Base-by-base conservation (phyloP, 2,329 filamentous ascomycete species). In the Fusarium sp. region DNA sequence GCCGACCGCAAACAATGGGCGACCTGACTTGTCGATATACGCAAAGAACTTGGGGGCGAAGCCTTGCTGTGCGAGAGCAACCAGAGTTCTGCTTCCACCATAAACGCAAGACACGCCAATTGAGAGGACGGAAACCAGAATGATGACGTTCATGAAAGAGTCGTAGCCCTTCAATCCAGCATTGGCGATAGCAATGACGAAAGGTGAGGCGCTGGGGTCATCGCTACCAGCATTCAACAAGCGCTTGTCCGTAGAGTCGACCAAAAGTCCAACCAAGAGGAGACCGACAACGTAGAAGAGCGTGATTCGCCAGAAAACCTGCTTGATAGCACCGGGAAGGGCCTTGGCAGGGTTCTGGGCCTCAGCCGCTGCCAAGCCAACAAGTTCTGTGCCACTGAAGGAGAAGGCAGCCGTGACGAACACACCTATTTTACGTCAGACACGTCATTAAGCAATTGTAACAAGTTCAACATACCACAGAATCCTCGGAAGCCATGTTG, bases 261-360 rank as follows among this genome's bases (percentile, higher is more conserved):
- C 79, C 6, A 88, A 76, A 6, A 89, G 80, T 13, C 86, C 86
- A 15, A 88, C 82, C 11, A 88, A 84, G 55, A 86, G 81, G 13
- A 88, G 81, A 37, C 85, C 85, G 3, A 88, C 78, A 48, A 88
- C 78, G 66, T 88, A 88, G 69, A 88, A 88, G 66, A 88, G 76
- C 0, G 84, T 86, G 64, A 88, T 88, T 70, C 86, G 85, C 86
- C 86, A 88, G 62, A 88, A 88, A 34, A 88, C 93, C 77, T 97
- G 94, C 82, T 96, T 97, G 74, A 95, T 91, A 6, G 94, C 94
- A 2, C 89, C 90, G 0, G 94, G 94, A 2, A 97, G 86, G 0
- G 91, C 88, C 76, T 92, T 90, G 60, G 89, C 86, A 0, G 92
- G 92, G 75, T 93, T 93, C 10, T 82, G 80, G 0, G 91, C 89